Evolutionary conservation across 441 rosid species (phyloP).

Genomic region (Brassica hybrid): DNA sequence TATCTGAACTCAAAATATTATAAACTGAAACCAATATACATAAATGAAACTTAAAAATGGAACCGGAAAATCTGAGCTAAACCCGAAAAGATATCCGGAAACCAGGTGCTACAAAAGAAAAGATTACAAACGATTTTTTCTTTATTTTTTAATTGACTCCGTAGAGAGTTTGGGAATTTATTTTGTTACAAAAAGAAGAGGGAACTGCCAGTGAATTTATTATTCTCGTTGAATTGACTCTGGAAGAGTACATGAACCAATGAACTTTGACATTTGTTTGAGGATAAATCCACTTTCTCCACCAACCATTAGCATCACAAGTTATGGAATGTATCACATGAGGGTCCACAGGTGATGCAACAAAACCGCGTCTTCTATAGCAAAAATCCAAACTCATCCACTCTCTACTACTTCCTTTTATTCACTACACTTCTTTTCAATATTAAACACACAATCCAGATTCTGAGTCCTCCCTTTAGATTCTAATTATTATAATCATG

Average conservation of each 20-base stretch:
- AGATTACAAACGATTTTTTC: not conserved
- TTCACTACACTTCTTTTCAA: slow-evolving; percentile 29
- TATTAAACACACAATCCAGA: slow-evolving; percentile 15
- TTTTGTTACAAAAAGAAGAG: not conserved
- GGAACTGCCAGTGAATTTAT: not conserved
- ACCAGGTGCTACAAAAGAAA: too few species aligned
- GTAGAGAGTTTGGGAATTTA: not conserved
- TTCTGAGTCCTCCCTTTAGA: slow-evolving; percentile 38
- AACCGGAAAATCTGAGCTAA: too few species aligned
- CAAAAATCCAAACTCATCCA: slow-evolving; percentile 30
- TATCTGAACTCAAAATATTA: too few species aligned
- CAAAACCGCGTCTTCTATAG: slow-evolving; percentile 41
- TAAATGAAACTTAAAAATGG: too few species aligned
- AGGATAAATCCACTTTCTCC: slow-evolving; percentile 34
- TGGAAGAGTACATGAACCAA: slow-evolving; percentile 11
- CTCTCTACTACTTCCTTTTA: slow-evolving; percentile 23
- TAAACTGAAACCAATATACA: too few species aligned
- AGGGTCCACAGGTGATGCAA: slow-evolving; percentile 39
- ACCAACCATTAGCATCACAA: slow-evolving; percentile 35
- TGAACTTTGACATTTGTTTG: slow-evolving; percentile 34
- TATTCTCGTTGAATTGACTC: not conserved
- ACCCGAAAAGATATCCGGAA: too few species aligned
- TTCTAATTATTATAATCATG: slow-evolving; percentile 33
- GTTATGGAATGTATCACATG: slow-evolving; percentile 27
- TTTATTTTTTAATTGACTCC: not conserved